Percentiles rank a stretch among this genome's conserved stretches.
These are phyloP conservation scores for Lactarius deliciosus DNA, from an alignment of 768 basidiomycete species.

Conservation along the genomic window DNA sequence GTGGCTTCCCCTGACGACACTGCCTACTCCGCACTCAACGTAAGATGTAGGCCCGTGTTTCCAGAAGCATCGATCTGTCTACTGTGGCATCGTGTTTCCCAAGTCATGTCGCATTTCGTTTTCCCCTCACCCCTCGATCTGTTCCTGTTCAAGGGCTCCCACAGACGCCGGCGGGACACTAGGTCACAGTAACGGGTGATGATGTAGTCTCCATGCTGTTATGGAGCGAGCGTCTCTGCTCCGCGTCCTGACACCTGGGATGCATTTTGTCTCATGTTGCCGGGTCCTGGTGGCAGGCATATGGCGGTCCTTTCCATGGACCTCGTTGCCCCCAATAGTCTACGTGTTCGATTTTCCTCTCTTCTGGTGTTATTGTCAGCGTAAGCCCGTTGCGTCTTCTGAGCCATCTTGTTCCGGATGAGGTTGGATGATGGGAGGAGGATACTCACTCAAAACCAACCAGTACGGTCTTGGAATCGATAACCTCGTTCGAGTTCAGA, in stretches of 20 bases:
- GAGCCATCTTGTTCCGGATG: no score
- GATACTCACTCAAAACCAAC: neutral
- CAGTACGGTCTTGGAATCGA: neutral
- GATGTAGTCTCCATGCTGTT: neutral
- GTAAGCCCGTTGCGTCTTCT: no score
- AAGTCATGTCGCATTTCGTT: neutral
- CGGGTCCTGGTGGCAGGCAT: neutral
- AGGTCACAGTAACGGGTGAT: neutral
- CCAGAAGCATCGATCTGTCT: no score
- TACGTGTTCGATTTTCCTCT: no score
- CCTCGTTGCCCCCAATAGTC: no score
- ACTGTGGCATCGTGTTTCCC: neutral
- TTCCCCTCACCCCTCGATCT: neutral
- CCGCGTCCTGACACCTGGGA: neutral
- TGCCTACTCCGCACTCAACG: no score
- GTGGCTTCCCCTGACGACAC: no score
- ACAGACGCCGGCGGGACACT: neutral
- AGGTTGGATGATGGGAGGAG: neutral
- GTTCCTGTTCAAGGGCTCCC: neutral
- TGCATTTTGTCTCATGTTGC: neutral
- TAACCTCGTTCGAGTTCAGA: neutral
- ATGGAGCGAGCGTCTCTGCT: conserved; percentile 6
- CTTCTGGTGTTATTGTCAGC: no score
- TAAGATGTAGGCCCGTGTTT: no score
- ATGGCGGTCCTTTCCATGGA: no score